Base-by-base conservation (phyloP, 1,139 yeast species). In the Taphrina sp. region DNA sequence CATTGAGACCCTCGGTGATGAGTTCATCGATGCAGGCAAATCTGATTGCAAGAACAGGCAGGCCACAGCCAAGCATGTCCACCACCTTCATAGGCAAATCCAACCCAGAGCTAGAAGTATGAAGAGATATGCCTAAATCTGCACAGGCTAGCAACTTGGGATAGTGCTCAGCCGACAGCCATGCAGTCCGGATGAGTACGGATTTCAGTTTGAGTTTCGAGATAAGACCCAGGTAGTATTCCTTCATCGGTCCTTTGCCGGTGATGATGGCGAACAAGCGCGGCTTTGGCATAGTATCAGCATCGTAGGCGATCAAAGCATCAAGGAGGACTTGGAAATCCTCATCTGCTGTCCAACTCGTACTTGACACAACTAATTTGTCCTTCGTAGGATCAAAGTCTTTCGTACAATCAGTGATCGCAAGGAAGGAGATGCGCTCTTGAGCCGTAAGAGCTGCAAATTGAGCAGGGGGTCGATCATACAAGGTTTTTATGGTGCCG, bases 81-180 rank as follows among this genome's bases (percentile, higher is more conserved):
- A 92, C 84, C 38, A 92, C 86, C 69, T 94, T 94, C 99, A 94
- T 94, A 0, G 99, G 99, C 58, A 94, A 74, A 66, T 94, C 99
- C 59, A 87, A 76, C 0, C 99, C 98, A 56, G 95, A 85, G 35
- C 95, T 85, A 0, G 97, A 89, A 3, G 84, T 79, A 69, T 94
- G 99, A 58, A 94, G 73, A 0, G 97, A 92, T 0, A 94, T 77
- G 3, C 96, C 97, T 31, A 90, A 66, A 66, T 92, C 96, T 3
- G 96, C 95, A 5, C 81, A 71, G 2, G 84, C 83, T 34, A 94
- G 68, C 1, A 92, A 71, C 49, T 74, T 69, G 0, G 96, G 96
- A 66, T 94, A 94, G 61, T 88, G 92, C 58, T 83, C 89, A 2
- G 81, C 73, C 0, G 83, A 68, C 29, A 94, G 74, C 98, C 98